Base-by-base conservation (phyloP, 345 rosid genomes). In the Boechera retrofracta region DNA sequence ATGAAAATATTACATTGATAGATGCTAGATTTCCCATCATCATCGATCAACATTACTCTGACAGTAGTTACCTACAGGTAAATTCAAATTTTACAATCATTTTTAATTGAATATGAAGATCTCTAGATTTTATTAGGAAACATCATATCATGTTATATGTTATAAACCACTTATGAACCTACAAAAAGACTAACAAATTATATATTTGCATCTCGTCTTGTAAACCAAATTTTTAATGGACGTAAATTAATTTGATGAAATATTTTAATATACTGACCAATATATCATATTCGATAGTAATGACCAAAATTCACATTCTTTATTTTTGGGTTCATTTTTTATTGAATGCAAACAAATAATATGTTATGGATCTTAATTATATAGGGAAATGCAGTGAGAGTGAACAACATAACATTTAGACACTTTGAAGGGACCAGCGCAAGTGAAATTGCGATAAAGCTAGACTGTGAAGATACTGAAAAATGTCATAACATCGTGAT, bases 391-490 rank as follows among this genome's bases (percentile, higher is more conserved):
- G 64, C 24, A 5, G 80, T 77, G 65, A 13, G 53, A 62, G 41
- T 77, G 31, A 69, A 56, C 49, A 10, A 69, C 49, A 28, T 77
- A 38, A 77, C 57, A 60, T 77, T 69, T 42, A 61, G 49, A 41
- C 6, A 24, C 4, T 69, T 77, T 1, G 4, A 15, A 54, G 80
- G 80, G 6, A 77, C 75, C 0, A 8, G 57, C 6, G 33, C 71
- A 24, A 10, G 13, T 53, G 15, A 63, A 28, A 32, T 13, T 33
- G 71, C 80, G 5, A 77, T 77, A 51, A 69, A 61, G 29, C 2
- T 77, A 21, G n/a, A 61, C 5, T 77, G 80, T 21, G 80, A 77
- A 4, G 1, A 35, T 28, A 35, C 0, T n/a, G 29, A 5, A 42
- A 13, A 13, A 8, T 69, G 80, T 63, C 18, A 33, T 15, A 33